phyloP scores from a whole-genome alignment of 2,329 filamentous ascomycete genomes.

The Hypoxylon sp. region DNA sequence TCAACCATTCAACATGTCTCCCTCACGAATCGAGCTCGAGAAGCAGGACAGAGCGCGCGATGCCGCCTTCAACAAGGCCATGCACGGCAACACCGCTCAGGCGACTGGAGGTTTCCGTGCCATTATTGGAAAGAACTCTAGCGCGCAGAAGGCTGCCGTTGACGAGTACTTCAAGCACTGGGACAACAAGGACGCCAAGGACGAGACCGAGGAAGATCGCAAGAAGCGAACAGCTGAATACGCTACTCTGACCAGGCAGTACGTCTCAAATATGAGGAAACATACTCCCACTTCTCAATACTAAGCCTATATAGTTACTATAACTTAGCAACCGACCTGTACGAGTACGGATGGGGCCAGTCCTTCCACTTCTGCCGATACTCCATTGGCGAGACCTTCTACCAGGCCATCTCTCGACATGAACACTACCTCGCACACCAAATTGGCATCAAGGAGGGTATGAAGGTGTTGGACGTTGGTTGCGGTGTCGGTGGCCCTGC shows the following conservation, averaged over 20 bases:
- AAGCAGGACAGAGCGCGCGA: conserved; percentile 86
- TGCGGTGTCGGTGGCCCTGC: conserved; percentile 97
- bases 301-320: conserved; percentile 77
- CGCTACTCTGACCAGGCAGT: conserved; percentile 43
- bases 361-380: conserved; percentile 99
- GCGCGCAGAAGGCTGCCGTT: conserved; percentile 83
- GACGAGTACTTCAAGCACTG: conserved; percentile 98
- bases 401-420: conserved; percentile 93
- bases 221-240: conserved; percentile 70
- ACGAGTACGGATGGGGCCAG: conserved; percentile 97
- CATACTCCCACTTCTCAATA: background rate
- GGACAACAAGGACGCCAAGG: conserved; percentile 84
- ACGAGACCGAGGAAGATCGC: conserved; percentile 87
- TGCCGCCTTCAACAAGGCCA: conserved; percentile 89
- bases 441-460: conserved; percentile 87
- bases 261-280: conserved; percentile 2
- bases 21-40: conserved; percentile 72
- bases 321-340: conserved; percentile 95
- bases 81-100: conserved; percentile 82
- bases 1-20: conserved; percentile 60
- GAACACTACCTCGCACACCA: conserved; percentile 96
- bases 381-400: conserved; percentile 86
- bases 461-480: conserved; percentile 94
- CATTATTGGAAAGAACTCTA: conserved; percentile 84
- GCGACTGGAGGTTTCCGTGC: conserved; percentile 81